Base-by-base conservation (phyloP, 164 flowering plant species). In the Nymphaea thermarum region DNA sequence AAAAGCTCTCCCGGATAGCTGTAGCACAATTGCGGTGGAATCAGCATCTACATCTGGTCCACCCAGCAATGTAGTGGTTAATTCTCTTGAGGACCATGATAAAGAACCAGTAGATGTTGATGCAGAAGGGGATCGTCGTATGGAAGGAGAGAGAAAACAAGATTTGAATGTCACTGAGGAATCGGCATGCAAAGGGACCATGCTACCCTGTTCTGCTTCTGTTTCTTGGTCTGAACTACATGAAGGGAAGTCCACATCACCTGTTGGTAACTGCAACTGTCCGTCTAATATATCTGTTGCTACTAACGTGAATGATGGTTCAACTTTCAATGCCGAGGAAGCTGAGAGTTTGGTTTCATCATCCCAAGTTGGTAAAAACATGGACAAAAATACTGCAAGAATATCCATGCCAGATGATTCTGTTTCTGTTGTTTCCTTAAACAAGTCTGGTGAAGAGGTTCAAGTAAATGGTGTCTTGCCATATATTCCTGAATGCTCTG, bases 1-100 rank as follows among this genome's bases (percentile, higher is more conserved):
- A 62, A 71, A 65, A 68, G 62, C 60, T 43, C 53, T 69, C 12
- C 65, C 47, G 51, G 64, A 43, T 51, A 77, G 66, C 51, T 42
- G 18, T 43, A 69, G 71, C 45, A 63, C 12, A 7, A 10, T 43
- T 71, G 68, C 69, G 60, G 75, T 4, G 43, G 77, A 70, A 64
- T 42, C 60, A 43, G 7, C 71, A 47, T 51, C 57, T 51, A 45
- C 51, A 60, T 65, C 72, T 68, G 42, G 25, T 61, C 25, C 7
- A 61, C 63, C 41, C 63, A 61, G 63, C 8, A 51, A 17, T 6
- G 63, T 55, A 55, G 63, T 6, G 11, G 0, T 17, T 61, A 8
- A 61, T 61, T 12, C 8, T 36, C 3, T n/a, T 2, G 42, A n/a
- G 3, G 69, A 45, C 60, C 60, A 66, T 25, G 59, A 4, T 15